Evolutionary conservation across 257 asterid species (phyloP), one percentile per base, ranked within the genome.

Genomic region (Jaltomata sinuosa): DNA sequence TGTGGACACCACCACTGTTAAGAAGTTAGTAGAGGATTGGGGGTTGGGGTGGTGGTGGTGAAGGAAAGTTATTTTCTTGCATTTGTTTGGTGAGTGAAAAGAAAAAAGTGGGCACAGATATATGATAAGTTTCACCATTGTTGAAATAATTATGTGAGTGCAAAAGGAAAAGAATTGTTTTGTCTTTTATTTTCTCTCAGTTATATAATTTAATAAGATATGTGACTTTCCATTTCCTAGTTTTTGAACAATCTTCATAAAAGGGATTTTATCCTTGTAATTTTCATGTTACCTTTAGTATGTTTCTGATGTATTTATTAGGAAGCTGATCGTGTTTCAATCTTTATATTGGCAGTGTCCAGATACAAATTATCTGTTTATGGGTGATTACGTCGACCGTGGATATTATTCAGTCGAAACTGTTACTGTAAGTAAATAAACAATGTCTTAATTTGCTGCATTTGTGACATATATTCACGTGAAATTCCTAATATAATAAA

Each of bases 361-460:
- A 14, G 98, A 95, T 93, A 95, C 98, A 83, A 94, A 95, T 89
- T 94, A 95, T 90, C 95, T 95, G 57, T 94, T 94, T 81, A 94
- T 95, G 99, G 97, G 98, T 82, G 98, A 95, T 89, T 95, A 95
- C 69, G 98, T 95, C 64, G 98, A 95, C 86, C 98, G 98, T 87
- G 98, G 98, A 79, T 95, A 95, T 85, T 95, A 95, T 86, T 95
- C 98, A 0, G 98, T 95, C 76, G 98, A 95, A 92, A 95, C 97
- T 80, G 98, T 95, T 83, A 92, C 98, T 18, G 98, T 95, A 90
- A 92, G 98, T 88, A 90, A 86, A 89, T 76, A 65, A 84, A 47
- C 50, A 78, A 27, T 59, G 40, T 31, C 14, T 27, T 55, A 32
- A 42, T 68, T 10, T 34, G 9, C 49, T 71, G 27, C 84, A 45